These are phyloP conservation scores for Naganishia sp. DNA, from an alignment of 1,284 basidiomycete genomes.

Conservation along the genomic window DNA sequence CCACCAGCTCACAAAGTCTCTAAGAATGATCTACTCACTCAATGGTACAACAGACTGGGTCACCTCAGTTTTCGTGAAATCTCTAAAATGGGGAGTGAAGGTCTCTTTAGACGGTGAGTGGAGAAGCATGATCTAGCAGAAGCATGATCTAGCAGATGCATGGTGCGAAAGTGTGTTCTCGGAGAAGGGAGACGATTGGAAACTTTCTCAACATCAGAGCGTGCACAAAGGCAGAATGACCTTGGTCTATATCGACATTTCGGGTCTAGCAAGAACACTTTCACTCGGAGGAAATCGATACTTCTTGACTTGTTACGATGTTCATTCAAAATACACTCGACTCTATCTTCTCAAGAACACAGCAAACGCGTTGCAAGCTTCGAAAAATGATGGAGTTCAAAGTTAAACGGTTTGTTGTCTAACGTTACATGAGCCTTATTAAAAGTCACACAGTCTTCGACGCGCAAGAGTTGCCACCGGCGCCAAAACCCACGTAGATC, in stretches of 20 bases:
- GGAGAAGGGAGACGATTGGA: neutral
- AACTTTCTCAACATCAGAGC: neutral
- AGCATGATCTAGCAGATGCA: too few relatives aligned
- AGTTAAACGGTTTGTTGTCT: too few relatives aligned
- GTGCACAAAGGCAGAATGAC: neutral
- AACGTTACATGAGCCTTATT: too few relatives aligned
- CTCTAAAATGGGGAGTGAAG: slow-evolving; percentile 4
- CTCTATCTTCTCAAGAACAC: slow-evolving; percentile 23
- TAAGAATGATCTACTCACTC: too few relatives aligned
- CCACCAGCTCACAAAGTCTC: neutral
- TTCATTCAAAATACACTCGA: slow-evolving; percentile 29
- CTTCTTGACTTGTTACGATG: slow-evolving; percentile 36
- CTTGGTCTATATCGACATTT: slow-evolving; percentile 34
- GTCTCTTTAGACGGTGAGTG: neutral
- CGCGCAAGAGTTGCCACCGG: too few relatives aligned
- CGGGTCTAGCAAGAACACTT: slow-evolving; percentile 31
- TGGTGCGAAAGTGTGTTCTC: neutral
- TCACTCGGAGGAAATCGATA: slow-evolving; percentile 12
- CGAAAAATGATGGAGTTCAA: slow-evolving; percentile 9
- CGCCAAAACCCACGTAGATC: too few relatives aligned
- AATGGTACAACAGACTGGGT: slow-evolving; percentile 18
- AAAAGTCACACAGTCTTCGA: too few relatives aligned
- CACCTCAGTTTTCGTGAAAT: slow-evolving; percentile 24
- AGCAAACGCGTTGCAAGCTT: slow-evolving; percentile 21
- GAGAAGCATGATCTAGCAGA: too few relatives aligned